Base-by-base conservation (phyloP, 768 basidiomycete genomes). In the Trametes gibbosa region DNA sequence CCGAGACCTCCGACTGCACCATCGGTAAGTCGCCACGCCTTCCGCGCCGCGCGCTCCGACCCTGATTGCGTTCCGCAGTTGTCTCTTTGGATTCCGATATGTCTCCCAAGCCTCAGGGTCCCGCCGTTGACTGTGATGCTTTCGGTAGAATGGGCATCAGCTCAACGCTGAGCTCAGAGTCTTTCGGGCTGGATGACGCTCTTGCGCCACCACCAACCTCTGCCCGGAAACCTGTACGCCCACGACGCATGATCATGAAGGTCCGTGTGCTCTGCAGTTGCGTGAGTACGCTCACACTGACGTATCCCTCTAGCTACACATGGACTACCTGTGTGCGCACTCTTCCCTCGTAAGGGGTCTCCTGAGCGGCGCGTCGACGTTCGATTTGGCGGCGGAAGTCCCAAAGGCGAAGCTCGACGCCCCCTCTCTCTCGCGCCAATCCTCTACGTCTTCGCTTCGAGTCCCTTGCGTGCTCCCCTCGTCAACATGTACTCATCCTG, bases 251-350 rank as follows among this genome's bases (percentile, higher is more conserved):
- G 67, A 80, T 83, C 41, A 74, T 91, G 64, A 83, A 82, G 69
- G 90, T 90, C 57, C 17, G 81, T 70, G 23, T 0, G 16, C 27
- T 42, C 32, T 5, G n/a, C 40, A 7, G 56, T 25, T 27, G 17
- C 32, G 27, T 17, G 23, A 25, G 17, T 19, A 24, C 46, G 23
- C 14, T 47, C 65, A 21, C 56, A 64, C 50, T 64, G 53, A 25
- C 54, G 13, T 50, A 50, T 29, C 41, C 48, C 24, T 39, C 24
- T 65, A 92, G 90, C 75, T 94, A 25, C 93, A 96, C 66, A 78
- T 83, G 62, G 89, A 90, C 69, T 92, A 87, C 67, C 81, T 96
- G 43, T 83, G 84, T n/a, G 85, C 89, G 17, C 90, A 93, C 71
- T 94, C 92, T 0, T 79, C 79, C 42, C 84, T 92, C 53, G 76